Percentiles rank a stretch among this genome's conserved stretches.
Conservation (phyloP, 345 rosid species). For the Bruguiera parviflora region DNA sequence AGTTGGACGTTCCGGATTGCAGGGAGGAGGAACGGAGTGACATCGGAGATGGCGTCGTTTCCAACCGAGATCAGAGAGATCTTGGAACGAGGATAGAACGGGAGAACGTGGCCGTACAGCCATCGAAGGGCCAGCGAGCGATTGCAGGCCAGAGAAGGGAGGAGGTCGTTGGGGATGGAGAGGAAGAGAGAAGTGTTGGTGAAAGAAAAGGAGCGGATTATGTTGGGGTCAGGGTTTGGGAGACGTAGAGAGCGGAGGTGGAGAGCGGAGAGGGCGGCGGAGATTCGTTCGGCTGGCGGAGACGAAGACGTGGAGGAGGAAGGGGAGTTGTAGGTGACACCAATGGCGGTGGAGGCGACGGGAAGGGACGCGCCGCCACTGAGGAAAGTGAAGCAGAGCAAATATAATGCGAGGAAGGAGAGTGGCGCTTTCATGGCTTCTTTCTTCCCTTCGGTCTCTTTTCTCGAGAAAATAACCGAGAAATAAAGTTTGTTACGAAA, state of each 20-base stretch:
- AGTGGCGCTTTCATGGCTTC: conserved; percentile 21
- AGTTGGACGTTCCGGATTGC: conserved; percentile 59
- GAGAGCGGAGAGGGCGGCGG: conserved; percentile 41
- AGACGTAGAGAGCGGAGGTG: conserved; percentile 55
- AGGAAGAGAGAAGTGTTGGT: conserved; percentile 77
- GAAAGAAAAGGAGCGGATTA: conserved; percentile 72
- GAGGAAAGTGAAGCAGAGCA: conserved; percentile 23
- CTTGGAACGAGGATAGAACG: conserved; percentile 72
- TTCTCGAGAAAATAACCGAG: background rate
- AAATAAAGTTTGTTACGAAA: background rate
- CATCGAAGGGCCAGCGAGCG: conserved; percentile 69
- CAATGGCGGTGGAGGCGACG: conserved; percentile 29
- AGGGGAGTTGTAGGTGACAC: conserved; percentile 15
- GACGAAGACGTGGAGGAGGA: conserved; percentile 19
- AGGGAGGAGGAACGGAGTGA: conserved; percentile 51
- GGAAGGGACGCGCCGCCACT: conserved; percentile 10
- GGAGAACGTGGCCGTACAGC: conserved; percentile 72
- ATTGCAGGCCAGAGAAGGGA: conserved; percentile 68
- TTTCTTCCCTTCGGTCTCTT: background rate
- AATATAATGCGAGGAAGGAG: conserved; percentile 6
- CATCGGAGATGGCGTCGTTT: conserved; percentile 47
- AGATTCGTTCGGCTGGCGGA: conserved; percentile 40
- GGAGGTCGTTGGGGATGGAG: conserved; percentile 67
- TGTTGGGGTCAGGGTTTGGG: conserved; percentile 48
- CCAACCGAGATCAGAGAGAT: conserved; percentile 82